phyloP scores from a whole-genome alignment of 2,329 filamentous ascomycete species.

The Microcyclospora tardicrescens region DNA sequence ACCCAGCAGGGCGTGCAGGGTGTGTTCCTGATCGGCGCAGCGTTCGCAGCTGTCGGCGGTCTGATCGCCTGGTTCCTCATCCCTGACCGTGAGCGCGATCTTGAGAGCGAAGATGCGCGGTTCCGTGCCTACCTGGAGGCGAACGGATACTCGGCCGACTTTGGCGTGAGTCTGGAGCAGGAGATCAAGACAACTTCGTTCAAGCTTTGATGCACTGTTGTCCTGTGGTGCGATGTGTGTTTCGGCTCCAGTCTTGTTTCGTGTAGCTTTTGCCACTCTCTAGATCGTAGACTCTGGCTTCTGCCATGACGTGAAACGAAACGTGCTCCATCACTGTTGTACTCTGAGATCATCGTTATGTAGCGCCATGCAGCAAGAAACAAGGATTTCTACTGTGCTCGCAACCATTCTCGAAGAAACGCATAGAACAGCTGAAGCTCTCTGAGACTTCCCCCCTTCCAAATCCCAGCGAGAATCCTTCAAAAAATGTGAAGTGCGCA shows the following conservation, averaged over 20 bases:
- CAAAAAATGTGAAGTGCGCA: too few species aligned
- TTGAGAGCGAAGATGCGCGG: conserved; percentile 33
- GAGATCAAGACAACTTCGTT: conserved; percentile 7
- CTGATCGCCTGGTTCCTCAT: conserved; percentile 35
- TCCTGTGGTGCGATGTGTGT: background rate
- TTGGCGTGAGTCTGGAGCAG: conserved; percentile 8
- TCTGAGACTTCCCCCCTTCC: too few species aligned
- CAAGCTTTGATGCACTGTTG: background rate
- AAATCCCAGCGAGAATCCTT: too few species aligned
- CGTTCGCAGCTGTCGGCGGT: conserved; percentile 36
- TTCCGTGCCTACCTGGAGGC: conserved; percentile 34
- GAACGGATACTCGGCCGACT: conserved; percentile 23
- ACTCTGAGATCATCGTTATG: too few species aligned
- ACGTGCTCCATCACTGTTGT: too few species aligned
- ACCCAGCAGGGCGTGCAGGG: conserved; percentile 34
- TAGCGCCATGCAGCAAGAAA: too few species aligned
- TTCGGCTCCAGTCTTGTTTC: background rate
- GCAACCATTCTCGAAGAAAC: too few species aligned
- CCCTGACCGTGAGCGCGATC: conserved; percentile 29
- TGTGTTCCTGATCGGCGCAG: conserved; percentile 39
- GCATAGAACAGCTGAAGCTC: too few species aligned
- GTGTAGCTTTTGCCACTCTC: too few species aligned
- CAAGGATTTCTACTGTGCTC: too few species aligned
- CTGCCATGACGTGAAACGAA: too few species aligned
- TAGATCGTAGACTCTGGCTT: too few species aligned